Conservation (phyloP, 306 rosid genomes). For the Arachis hypogaea region DNA sequence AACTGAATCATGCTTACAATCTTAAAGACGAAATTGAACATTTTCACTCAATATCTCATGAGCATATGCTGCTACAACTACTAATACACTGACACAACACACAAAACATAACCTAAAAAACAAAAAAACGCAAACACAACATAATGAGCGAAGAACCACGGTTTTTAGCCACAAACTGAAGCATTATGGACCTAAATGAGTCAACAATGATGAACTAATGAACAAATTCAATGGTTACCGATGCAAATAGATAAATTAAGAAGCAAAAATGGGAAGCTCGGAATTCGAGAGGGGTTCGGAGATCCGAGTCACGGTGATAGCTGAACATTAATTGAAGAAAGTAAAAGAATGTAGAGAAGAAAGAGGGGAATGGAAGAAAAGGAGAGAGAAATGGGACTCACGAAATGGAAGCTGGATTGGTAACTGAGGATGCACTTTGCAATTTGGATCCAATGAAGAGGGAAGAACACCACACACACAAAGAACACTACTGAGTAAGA, state of each 20-base stretch:
- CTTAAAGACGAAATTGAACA: too few relatives aligned
- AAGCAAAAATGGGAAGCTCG: neutral
- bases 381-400: conserved; percentile 23
- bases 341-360: neutral
- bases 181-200: neutral
- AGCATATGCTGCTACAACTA: neutral
- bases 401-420: conserved; percentile 39
- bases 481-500: neutral
- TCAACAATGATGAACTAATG: neutral
- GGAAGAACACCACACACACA: neutral
- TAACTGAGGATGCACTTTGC: conserved; percentile 18
- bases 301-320: conserved; percentile 35
- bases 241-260: neutral
- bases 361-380: neutral
- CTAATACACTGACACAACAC: neutral
- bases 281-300: conserved; percentile 15
- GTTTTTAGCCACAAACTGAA: neutral
- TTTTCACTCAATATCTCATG: too few relatives aligned
- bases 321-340: neutral
- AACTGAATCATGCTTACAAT: too few relatives aligned
- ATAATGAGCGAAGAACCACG: neutral
- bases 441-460: conserved; percentile 39
- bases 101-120: neutral
- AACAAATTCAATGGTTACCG: neutral
- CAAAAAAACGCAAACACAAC: neutral